These are phyloP conservation scores for Pyrus betulifolia DNA, from an alignment of 306 rosid species.

Conservation along the genomic window DNA sequence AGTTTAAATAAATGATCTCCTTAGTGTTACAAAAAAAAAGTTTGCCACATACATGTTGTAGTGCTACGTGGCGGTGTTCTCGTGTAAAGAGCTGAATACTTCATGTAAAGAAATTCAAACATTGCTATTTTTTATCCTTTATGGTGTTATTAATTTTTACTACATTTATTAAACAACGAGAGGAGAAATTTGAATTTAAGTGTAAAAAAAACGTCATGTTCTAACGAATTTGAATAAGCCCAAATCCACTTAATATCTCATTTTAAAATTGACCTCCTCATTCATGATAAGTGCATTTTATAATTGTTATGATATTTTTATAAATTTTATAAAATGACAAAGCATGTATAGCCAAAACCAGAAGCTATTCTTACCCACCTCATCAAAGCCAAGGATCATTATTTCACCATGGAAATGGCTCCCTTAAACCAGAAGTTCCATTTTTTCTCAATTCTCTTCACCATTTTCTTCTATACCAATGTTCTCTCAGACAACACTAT, in stretches of 20 bases:
- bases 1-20: too few species aligned
- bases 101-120: too few species aligned
- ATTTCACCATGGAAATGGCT: background rate
- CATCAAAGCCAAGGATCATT: background rate
- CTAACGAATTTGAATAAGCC: too few species aligned
- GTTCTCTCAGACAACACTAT: background rate
- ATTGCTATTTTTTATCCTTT: too few species aligned
- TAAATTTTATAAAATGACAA: background rate
- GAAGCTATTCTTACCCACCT: background rate
- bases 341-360: constrained; percentile 1
- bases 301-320: too few species aligned
- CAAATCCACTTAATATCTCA: background rate
- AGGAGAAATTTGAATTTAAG: too few species aligned
- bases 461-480: background rate
- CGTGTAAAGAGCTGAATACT: background rate
- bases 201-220: fast-evolving
- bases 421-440: background rate
- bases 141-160: too few species aligned
- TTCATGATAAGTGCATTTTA: too few species aligned
- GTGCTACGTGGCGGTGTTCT: background rate
- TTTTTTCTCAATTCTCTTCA: background rate
- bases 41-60: background rate
- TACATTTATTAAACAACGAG: too few species aligned
- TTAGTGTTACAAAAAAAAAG: background rate
- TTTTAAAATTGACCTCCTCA: background rate